Base-by-base conservation (phyloP, 768 basidiomycete genomes). In the Serendipita sp. region DNA sequence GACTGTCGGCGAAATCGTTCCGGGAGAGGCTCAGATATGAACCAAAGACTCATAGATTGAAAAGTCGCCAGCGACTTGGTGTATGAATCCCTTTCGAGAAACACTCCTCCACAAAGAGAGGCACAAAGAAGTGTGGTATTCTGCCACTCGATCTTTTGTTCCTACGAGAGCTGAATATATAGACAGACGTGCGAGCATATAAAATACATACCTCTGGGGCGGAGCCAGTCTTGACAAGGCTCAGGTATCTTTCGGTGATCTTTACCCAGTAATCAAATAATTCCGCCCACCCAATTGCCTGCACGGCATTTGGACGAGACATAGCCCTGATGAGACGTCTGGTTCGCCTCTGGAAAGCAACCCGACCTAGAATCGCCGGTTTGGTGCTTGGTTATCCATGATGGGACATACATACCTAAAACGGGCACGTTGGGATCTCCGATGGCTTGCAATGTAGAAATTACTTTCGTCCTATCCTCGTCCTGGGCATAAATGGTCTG, bases 261-360 rank as follows among this genome's bases (percentile, higher is more conserved):
- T 34, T 60, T 0, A 62, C 37, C 88, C 88, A 91, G 55, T 88
- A 77, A 75, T 80, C 84, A 71, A 85, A 91, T 66, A 83, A 85
- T 69, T 92, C 90, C 67, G 85, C 78, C 90, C 90, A 93, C 2
- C 88, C 85, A 0, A 86, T 87, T 23, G 87, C 75, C 62, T 88
- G 82, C n/a, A 82, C 79, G 1, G 83, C 80, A 34, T 81, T 80
- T 13, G 86, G 82, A 33, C 80, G 81, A 1, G 82, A 78, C 52
- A 89, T 77, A 63, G 81, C 70, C 3, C 87, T 81, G 62, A 91
- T 72, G 29, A 88, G 74, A 71, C 83, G 86, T 15, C 91, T 79
- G 33, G 89, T 80, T 2, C 89, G 82, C 72, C 87, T 91, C 74
- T 92, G 90, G 70, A 88, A 82, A 2, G 81, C 84, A 46, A 87